Evolutionary conservation across 345 rosid genomes (phyloP).

Genomic region (Brassica juncea): DNA sequence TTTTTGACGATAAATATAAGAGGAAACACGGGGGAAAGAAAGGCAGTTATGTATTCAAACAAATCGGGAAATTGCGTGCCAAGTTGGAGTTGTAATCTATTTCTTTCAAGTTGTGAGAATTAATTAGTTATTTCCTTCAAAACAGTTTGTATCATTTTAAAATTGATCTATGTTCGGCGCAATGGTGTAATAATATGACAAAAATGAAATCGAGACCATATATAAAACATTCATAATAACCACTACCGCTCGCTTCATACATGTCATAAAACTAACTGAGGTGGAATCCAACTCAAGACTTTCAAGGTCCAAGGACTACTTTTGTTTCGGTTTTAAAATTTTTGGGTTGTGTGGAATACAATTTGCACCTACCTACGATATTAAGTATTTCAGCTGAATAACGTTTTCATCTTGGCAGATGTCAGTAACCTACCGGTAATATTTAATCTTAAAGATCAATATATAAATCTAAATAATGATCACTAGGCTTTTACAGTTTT

Average conservation of each 20-base stretch:
- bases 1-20: constrained; percentile 18
- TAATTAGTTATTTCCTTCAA: background rate
- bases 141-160: background rate
- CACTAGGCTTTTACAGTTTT: too few species aligned
- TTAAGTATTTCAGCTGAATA: too few species aligned
- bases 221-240: background rate
- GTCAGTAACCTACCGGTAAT: background rate
- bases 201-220: background rate
- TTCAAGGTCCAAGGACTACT: constrained; percentile 11
- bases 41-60: background rate
- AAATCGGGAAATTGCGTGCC: constrained; percentile 3
- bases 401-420: background rate
- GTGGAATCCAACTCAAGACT: background rate
- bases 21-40: background rate
- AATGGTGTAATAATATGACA: constrained; percentile 7
- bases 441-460: too few species aligned
- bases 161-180: background rate
- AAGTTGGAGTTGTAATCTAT: constrained; percentile 6
- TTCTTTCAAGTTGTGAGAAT: constrained; percentile 11
- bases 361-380: background rate
- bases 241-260: background rate
- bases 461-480: too few species aligned
- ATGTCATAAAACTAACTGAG: constrained; percentile 7
- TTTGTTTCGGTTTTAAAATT: background rate
- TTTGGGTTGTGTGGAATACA: background rate